These are phyloP conservation scores for Craspedostauros australis DNA, from an alignment of 108 stramenopile species.

Conservation along the genomic window DNA sequence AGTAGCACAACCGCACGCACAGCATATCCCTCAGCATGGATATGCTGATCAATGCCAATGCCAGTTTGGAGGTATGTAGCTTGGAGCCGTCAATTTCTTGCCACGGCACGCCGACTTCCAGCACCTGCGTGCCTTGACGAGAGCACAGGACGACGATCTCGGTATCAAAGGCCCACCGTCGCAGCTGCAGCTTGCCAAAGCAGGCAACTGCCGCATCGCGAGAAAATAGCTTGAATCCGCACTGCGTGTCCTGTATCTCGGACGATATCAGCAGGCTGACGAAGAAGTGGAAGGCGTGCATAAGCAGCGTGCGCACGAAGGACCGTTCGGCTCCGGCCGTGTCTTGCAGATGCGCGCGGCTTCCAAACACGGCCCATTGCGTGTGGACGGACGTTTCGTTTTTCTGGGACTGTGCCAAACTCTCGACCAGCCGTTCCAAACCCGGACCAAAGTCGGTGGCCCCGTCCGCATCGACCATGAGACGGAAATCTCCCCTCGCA, in stretches of 20 bases:
- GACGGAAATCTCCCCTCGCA: conserved; percentile 42
- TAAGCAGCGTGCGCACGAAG: conserved; percentile 60
- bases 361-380: conserved; percentile 56
- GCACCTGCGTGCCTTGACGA: conserved; percentile 26
- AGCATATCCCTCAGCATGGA: conserved; percentile 84
- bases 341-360: conserved; percentile 66
- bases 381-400: conserved; percentile 7
- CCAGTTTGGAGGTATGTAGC: conserved; percentile 53
- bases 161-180: conserved; percentile 82
- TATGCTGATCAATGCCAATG: conserved; percentile 49
- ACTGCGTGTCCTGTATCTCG: conserved; percentile 74
- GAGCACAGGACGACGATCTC: conserved; percentile 64
- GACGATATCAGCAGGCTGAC: conserved; percentile 48
- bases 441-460: conserved; percentile 75
- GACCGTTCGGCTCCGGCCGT: conserved; percentile 36
- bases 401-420: conserved; percentile 3
- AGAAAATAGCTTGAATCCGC: conserved; percentile 78
- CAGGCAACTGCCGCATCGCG: conserved; percentile 30
- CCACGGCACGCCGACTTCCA: conserved; percentile 78
- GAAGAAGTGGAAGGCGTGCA: conserved; percentile 75
- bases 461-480: conserved; percentile 85
- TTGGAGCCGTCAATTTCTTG: conserved; percentile 80
- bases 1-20: conserved; percentile 75
- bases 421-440: conserved; percentile 39
- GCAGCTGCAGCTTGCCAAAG: conserved; percentile 64